A percentile compares a stretch with the other conserved stretches of the same genome.
Evolutionary conservation across 345 rosid genomes (phyloP).

Genomic region (Murraya koenigii): DNA sequence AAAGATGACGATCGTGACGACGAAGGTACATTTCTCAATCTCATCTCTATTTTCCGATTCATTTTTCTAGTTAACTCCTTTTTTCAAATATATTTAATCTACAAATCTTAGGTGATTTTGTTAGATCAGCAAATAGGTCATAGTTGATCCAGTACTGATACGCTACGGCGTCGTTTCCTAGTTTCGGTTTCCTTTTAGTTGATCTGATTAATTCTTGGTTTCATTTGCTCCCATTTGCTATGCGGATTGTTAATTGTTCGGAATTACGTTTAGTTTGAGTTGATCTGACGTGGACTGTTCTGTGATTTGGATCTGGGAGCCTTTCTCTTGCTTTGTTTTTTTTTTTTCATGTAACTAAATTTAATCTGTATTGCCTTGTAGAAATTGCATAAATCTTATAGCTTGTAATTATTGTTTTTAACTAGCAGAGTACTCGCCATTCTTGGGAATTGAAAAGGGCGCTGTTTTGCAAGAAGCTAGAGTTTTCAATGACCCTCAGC

Average conservation of each 20-base stretch:
- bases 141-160: constrained; percentile 33
- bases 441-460: constrained; percentile 94
- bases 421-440: constrained; percentile 90
- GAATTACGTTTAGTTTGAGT: constrained; percentile 1
- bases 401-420: constrained; percentile 12
- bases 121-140: constrained; percentile 37
- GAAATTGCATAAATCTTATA: background rate
- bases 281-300: constrained; percentile 15
- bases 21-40: constrained; percentile 52
- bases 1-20: constrained; percentile 99
- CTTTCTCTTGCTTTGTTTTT: background rate
- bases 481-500: constrained; percentile 96
- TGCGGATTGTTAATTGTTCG: constrained; percentile 18
- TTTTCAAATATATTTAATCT: background rate
- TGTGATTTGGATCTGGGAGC: constrained; percentile 16
- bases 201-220: constrained; percentile 21
- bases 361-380: background rate
- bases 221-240: constrained; percentile 12
- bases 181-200: constrained; percentile 13
- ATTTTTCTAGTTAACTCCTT: background rate
- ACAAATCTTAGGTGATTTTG: constrained; percentile 8
- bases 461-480: constrained; percentile 98
- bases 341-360: background rate
- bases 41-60: constrained; percentile 12
- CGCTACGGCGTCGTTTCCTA: background rate